Evolutionary conservation across 208 protist genomes (phyloP).

Genomic region (Trypanosoma mega): DNA sequence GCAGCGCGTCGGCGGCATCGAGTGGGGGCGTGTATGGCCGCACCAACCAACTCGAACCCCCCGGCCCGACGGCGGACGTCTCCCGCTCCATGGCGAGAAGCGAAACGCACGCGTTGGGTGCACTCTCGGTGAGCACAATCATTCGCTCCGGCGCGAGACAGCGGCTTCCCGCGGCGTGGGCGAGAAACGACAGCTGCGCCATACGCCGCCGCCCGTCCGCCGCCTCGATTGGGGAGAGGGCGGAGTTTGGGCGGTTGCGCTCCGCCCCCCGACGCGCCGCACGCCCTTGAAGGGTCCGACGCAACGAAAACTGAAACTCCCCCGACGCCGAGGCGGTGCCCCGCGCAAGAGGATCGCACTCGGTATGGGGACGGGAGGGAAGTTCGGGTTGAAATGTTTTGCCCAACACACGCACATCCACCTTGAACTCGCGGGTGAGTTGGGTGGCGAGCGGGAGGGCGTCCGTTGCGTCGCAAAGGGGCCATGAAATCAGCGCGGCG

Average conservation of each 20-base stretch:
- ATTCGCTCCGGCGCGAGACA: conserved; percentile 66
- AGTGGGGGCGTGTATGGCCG: conserved; percentile 39
- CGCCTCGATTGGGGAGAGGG: not conserved
- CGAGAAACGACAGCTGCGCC: conserved; percentile 60
- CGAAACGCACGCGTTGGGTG: conserved; percentile 39
- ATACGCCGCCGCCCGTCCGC: conserved; percentile 14
- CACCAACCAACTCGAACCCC: conserved; percentile 20
- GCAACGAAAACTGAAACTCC: not conserved
- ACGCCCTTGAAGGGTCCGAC: not conserved
- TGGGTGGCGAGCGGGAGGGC: conserved; percentile 40
- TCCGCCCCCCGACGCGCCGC: not conserved
- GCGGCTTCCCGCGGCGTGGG: conserved; percentile 55
- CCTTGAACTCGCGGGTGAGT: conserved; percentile 64
- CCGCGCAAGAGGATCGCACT: too few relatives aligned
- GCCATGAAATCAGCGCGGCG: conserved; percentile 73
- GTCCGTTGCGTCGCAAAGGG: conserved; percentile 60
- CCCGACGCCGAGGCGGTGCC: too few relatives aligned
- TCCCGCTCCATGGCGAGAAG: conserved; percentile 33
- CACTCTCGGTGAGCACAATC: conserved; percentile 60
- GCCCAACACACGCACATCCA: conserved; percentile 71
- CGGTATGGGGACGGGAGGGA: too few relatives aligned
- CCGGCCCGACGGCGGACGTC: conserved; percentile 6
- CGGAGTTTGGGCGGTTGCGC: not conserved
- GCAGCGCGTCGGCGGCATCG: conserved; percentile 51
- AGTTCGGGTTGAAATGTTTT: conserved; percentile 43